Conservation (phyloP, 2,329 filamentous ascomycete genomes). For the Cytospora piceae region DNA sequence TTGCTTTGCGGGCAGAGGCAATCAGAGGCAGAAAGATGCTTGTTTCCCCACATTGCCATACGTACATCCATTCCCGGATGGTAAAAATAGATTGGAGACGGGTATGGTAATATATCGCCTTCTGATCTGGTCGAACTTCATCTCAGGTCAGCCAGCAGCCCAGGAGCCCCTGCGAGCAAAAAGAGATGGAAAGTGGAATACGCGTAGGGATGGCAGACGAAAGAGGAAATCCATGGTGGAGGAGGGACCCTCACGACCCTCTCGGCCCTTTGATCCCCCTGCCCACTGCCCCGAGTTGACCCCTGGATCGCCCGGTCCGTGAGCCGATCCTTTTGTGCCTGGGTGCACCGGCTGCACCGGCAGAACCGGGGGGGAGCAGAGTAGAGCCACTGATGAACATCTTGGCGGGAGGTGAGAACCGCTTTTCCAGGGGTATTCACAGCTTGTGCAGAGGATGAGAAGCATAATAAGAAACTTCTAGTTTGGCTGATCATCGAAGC, state of each 20-base stretch:
- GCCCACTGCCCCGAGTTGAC: conserved; percentile 12
- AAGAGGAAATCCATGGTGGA: conserved; percentile 6
- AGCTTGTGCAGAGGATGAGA: background rate
- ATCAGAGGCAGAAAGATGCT: conserved; percentile 15
- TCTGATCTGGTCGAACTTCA: conserved; percentile 10
- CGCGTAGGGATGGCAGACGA: conserved; percentile 3
- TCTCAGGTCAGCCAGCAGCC: conserved; percentile 8
- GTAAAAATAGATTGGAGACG: background rate
- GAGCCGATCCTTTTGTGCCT: conserved; percentile 8
- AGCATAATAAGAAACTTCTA: background rate
- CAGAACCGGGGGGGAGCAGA: background rate
- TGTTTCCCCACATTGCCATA: conserved; percentile 18
- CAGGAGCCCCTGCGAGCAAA: background rate
- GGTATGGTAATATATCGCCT: background rate
- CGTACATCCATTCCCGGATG: conserved; percentile 8
- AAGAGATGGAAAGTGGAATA: conserved; percentile 9
- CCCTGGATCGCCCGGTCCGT: conserved; percentile 20
- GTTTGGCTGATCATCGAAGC: background rate
- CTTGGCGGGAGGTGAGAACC: conserved; percentile 4
- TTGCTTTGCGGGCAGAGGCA: conserved; percentile 9
- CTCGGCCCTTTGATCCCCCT: background rate
- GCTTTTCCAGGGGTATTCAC: conserved; percentile 14
- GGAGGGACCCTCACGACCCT: background rate
- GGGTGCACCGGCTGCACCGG: background rate
- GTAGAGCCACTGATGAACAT: conserved; percentile 12